These are phyloP conservation scores for Aspergillus candidus DNA, from an alignment of 2,329 filamentous ascomycete species.

Conservation along the genomic window DNA sequence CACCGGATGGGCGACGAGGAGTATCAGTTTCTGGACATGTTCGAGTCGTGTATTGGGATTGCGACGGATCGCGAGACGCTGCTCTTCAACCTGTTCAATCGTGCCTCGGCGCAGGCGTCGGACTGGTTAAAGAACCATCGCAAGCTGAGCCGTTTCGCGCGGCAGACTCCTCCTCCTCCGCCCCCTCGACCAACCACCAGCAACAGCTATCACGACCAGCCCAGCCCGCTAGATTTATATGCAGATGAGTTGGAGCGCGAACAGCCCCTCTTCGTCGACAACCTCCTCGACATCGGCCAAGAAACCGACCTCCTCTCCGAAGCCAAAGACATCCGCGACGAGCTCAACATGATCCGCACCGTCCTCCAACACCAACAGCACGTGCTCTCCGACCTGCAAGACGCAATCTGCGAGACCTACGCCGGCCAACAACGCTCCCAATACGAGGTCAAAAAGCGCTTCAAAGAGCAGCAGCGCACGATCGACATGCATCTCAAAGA, in stretches of 20 bases:
- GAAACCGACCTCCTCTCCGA: constrained; percentile 58
- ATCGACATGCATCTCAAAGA: constrained; percentile 56
- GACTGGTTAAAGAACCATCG: constrained; percentile 49
- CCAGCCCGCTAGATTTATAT: not conserved
- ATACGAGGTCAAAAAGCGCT: constrained; percentile 48
- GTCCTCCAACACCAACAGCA: constrained; percentile 36
- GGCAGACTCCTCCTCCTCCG: constrained; percentile 6
- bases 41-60: constrained; percentile 56
- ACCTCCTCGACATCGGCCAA: constrained; percentile 48
- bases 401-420: constrained; percentile 32
- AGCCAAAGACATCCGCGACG: constrained; percentile 62
- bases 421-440: constrained; percentile 32
- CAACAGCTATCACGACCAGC: too few species aligned
- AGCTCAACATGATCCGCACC: constrained; percentile 55
- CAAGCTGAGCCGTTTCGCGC: constrained; percentile 32
- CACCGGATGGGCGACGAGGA: constrained; percentile 54
- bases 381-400: constrained; percentile 30
- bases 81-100: constrained; percentile 56
- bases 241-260: constrained; percentile 27
- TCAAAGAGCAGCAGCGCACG: constrained; percentile 52
- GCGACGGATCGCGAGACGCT: constrained; percentile 49
- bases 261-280: constrained; percentile 42
- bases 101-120: constrained; percentile 52
- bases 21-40: constrained; percentile 63
- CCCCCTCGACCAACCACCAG: too few species aligned